Evolutionary conservation across 2,329 filamentous ascomycete genomes (phyloP).

Genomic region (Cladosporium sp.): DNA sequence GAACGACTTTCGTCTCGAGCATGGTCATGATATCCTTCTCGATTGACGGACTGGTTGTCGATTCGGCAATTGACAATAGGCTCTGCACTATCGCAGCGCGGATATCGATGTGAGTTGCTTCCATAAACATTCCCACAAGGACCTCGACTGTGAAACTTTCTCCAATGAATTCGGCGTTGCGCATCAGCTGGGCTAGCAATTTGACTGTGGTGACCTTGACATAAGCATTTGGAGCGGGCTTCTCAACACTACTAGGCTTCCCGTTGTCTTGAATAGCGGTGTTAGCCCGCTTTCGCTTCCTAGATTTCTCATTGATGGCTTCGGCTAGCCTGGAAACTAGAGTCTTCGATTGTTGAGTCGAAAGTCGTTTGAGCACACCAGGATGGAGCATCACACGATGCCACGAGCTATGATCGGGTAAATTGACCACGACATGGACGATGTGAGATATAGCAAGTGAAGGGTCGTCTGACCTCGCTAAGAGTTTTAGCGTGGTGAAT

Average conservation of each 20-base stretch:
- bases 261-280: background rate
- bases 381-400: slow-evolving; percentile 40
- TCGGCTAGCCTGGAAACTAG: slow-evolving; percentile 35
- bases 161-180: slow-evolving; percentile 37
- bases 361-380: slow-evolving; percentile 37
- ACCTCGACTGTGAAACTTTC: slow-evolving; percentile 34
- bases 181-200: slow-evolving; percentile 42
- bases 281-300: slow-evolving; percentile 24
- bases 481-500: slow-evolving; percentile 19
- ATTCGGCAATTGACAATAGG: slow-evolving; percentile 35
- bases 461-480: slow-evolving; percentile 18
- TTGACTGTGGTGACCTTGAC: slow-evolving; percentile 48
- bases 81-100: slow-evolving; percentile 37
- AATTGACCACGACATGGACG: slow-evolving; percentile 16
- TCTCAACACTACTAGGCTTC: background rate
- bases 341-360: slow-evolving; percentile 32
- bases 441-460: slow-evolving; percentile 7
- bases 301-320: slow-evolving; percentile 34
- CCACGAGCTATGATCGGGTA: slow-evolving; percentile 43
- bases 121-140: slow-evolving; percentile 34
- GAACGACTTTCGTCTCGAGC: slow-evolving; percentile 35
- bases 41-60: slow-evolving; percentile 17
- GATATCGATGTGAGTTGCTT: slow-evolving; percentile 41
- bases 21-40: slow-evolving; percentile 26
- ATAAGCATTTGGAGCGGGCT: slow-evolving; percentile 20